Conservation (phyloP, 108 stramenopile genomes). For the Nitzschia putrida region DNA sequence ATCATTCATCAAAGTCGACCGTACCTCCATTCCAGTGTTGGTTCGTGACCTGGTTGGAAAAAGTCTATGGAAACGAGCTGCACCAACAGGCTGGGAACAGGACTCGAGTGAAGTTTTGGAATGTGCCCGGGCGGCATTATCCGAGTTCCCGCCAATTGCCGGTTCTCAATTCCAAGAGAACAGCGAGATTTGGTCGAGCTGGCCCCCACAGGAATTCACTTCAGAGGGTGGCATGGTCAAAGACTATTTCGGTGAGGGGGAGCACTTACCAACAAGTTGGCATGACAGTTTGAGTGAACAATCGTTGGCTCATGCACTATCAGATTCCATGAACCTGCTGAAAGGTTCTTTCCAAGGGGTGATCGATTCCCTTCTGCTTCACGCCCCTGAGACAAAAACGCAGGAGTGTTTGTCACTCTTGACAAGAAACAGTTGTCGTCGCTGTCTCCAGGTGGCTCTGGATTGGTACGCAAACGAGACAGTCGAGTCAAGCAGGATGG, state of each 20-base stretch:
- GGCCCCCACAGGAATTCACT: slow-evolving; percentile 40
- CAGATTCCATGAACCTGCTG: slow-evolving; percentile 3
- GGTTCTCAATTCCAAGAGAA: slow-evolving; percentile 2
- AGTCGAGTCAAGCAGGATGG: background rate
- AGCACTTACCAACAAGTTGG: slow-evolving; percentile 36
- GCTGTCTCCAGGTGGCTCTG: slow-evolving; percentile 40
- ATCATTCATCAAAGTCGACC: slow-evolving; percentile 15
- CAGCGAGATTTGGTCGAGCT: slow-evolving; percentile 16
- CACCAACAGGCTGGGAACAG: background rate
- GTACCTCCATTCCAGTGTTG: slow-evolving; percentile 9
- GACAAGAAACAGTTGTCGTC: slow-evolving; percentile 22
- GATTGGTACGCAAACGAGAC: slow-evolving; percentile 20
- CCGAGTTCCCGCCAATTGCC: slow-evolving; percentile 16
- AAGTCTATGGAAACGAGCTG: slow-evolving; percentile 4
- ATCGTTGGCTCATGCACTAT: slow-evolving; percentile 11
- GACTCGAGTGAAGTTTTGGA: slow-evolving; percentile 22
- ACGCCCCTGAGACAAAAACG: slow-evolving; percentile 21
- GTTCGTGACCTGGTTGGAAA: background rate
- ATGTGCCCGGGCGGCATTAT: slow-evolving; percentile 19
- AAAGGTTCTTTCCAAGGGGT: slow-evolving; percentile 34
- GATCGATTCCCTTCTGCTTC: slow-evolving; percentile 22
- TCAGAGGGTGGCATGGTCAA: slow-evolving; percentile 5
- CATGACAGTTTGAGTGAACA: background rate
- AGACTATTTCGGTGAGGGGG: slow-evolving; percentile 32
- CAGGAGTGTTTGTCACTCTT: slow-evolving; percentile 35